Conservation (phyloP, 2,329 filamentous ascomycete genomes). For the Fusarium multiceps region DNA sequence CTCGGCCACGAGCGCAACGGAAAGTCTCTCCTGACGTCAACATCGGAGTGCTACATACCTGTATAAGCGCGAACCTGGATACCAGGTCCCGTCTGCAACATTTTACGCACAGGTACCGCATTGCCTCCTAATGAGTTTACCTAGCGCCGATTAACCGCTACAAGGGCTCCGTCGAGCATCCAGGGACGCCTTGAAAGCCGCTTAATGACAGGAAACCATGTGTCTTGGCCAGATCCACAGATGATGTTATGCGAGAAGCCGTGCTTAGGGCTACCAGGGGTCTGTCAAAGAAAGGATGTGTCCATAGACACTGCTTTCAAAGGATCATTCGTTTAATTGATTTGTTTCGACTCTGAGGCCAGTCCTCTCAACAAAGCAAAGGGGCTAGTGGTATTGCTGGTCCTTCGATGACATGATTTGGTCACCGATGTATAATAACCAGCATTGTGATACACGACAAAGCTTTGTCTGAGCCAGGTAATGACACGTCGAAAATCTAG, state of each 20-base stretch:
- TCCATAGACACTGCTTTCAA: conserved; percentile 1
- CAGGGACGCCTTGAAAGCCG: conserved; percentile 17
- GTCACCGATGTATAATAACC: conserved; percentile 12
- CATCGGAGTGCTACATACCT: not conserved
- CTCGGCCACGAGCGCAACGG: conserved; percentile 1
- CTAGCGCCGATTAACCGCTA: conserved; percentile 18
- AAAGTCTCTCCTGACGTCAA: conserved; percentile 21
- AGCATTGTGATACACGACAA: conserved; percentile 40
- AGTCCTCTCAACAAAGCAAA: conserved; percentile 16
- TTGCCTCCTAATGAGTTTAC: not conserved
- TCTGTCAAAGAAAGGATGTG: conserved; percentile 1
- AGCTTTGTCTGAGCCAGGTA: conserved; percentile 38
- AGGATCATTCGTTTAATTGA: conserved; percentile 10
- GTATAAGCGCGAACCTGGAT: conserved; percentile 6
- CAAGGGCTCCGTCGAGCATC: conserved; percentile 1
- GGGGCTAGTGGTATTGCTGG: not conserved
- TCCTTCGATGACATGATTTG: not conserved
- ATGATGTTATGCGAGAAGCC: conserved; percentile 37
- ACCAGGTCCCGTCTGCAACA: not conserved
- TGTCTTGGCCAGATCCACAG: conserved; percentile 32
- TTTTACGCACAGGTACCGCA: conserved; percentile 4
- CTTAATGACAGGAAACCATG: conserved; percentile 12
- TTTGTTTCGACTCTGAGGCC: conserved; percentile 37
- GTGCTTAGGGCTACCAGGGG: conserved; percentile 12
- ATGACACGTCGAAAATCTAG: conserved; percentile 1